Percentiles rank a stretch among this genome's conserved stretches.
Evolutionary conservation across 306 rosid species (phyloP).

Genomic region (Sesbania bispinosa): DNA sequence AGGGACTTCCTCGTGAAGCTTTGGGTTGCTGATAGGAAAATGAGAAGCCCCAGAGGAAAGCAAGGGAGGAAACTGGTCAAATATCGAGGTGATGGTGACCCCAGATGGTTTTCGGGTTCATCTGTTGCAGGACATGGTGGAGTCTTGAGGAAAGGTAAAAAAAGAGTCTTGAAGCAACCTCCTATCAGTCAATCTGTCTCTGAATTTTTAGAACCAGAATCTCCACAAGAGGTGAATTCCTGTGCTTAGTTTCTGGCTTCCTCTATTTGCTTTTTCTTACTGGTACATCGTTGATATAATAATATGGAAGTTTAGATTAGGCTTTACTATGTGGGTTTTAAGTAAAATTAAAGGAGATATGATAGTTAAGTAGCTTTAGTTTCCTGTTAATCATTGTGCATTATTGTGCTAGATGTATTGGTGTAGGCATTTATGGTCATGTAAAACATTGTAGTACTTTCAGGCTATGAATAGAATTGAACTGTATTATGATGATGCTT

Average conservation of each 20-base stretch:
- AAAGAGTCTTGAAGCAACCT: conserved; percentile 47
- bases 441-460: not conserved
- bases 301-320: too few species aligned
- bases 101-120: conserved; percentile 37
- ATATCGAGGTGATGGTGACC: conserved; percentile 20
- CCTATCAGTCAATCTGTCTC: conserved; percentile 71
- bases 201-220: conserved; percentile 43
- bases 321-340: too few species aligned
- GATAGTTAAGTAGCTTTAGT: not conserved
- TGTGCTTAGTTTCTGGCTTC: not conserved
- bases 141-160: not conserved
- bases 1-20: conserved; percentile 61
- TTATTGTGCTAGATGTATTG: not conserved
- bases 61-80: conserved; percentile 13
- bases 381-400: not conserved
- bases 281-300: too few species aligned
- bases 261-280: too few species aligned
- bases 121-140: conserved; percentile 20
- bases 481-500: not conserved
- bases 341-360: not conserved
- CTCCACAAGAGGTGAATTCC: conserved; percentile 62
- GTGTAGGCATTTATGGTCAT: not conserved
- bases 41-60: conserved; percentile 8
- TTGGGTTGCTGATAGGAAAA: conserved; percentile 61
- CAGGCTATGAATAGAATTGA: not conserved